Evolutionary conservation across 2,329 filamentous ascomycete species (phyloP), one percentile per base, ranked within the genome.

Genomic region (Scytalidium sp.): DNA sequence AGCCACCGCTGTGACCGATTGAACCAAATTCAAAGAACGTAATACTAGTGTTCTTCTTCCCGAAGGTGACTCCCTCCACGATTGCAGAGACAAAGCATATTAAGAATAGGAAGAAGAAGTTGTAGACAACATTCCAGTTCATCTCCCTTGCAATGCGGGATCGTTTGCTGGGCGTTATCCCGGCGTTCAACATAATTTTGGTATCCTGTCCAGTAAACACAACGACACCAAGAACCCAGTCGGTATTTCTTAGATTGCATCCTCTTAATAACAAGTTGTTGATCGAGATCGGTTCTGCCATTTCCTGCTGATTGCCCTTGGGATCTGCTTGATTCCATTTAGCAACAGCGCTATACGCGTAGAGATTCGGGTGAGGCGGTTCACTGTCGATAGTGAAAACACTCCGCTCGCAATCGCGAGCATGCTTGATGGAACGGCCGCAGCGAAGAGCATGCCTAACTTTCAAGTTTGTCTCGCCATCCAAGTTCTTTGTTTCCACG

Each of bases 161-260:
- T 55, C 93, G 88, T 75, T 99, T 99, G 67, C 84, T 96, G 11
- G 95, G 94, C 1, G 94, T 99, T 54, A 93, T 87, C 52, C 94
- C 94, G 22, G 94, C 89, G 66, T 99, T 99, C 74, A 97, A 88
- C 94, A 99, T 99, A 67, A 97, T 97, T 73, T 97, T 99, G 27
- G 93, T 96, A 67, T 99, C 93, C 64, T 92, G 85, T 27, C 94
- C 94, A 13, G 94, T 97, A 70, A 96, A 99, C 17, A 96, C 76
- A 45, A 97, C 93, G 3, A 99, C 81, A 47, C 92, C 94, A 5
- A 99, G 79, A 47, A 91, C 80, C 94, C 94, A 99, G 64, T 97
- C 92, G 0, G 94, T 99, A 67, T 97, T 99, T 57, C 92, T 84
- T 44, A 99, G 72, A 60, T 91, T 95, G 71, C 91, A 96, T 49